Conservation (phyloP, 176 grass and related monocot species). For the Zea luxurians region DNA sequence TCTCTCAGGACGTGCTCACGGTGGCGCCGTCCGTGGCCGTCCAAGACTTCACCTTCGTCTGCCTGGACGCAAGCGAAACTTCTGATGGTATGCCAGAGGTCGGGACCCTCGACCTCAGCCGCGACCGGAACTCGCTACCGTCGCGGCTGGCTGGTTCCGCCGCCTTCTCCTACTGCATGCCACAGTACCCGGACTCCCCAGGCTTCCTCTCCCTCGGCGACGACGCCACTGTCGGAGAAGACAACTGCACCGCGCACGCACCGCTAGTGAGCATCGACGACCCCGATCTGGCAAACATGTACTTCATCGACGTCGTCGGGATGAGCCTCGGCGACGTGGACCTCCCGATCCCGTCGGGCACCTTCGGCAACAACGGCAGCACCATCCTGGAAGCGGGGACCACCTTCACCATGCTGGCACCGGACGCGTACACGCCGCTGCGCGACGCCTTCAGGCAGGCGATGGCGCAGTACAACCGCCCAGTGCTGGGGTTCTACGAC, state of each 20-base stretch:
- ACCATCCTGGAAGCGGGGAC: background rate
- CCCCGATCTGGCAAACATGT: background rate
- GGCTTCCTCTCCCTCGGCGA: conserved; percentile 50
- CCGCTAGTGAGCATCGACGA: background rate
- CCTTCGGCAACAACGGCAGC: background rate
- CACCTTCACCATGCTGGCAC: too few species aligned
- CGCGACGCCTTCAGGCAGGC: conserved; percentile 20
- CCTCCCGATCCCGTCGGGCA: conserved; percentile 3
- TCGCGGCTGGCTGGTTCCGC: conserved; percentile 13
- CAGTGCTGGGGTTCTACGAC: background rate
- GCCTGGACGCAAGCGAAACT: background rate
- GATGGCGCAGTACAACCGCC: background rate
- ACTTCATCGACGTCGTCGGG: conserved; percentile 41
- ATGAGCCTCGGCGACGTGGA: conserved; percentile 30
- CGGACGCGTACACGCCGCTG: conserved; percentile 20
- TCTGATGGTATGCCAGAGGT: background rate
- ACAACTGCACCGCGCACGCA: background rate
- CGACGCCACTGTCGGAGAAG: background rate
- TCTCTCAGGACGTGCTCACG: background rate
- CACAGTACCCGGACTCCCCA: background rate
- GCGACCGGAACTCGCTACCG: conserved; percentile 31
- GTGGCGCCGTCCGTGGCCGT: background rate
- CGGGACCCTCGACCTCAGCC: conserved; percentile 44
- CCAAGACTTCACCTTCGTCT: background rate
- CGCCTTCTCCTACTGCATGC: conserved; percentile 66